Evolutionary conservation across 208 protist genomes (phyloP).

Genomic region (Leishmania arabica): DNA sequence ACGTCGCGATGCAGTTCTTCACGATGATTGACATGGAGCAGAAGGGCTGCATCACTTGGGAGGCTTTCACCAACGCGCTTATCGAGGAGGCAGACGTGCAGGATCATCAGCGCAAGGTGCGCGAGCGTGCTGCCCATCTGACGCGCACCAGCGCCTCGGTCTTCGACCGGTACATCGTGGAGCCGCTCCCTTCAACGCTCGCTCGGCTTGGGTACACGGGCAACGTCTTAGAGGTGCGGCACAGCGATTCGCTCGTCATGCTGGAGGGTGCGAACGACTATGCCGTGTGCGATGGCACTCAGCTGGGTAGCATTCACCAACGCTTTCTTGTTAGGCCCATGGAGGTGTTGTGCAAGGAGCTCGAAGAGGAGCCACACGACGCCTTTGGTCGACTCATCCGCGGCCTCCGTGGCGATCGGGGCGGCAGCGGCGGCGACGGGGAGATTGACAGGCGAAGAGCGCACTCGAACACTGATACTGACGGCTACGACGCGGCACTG

Average conservation of each 20-base stretch:
- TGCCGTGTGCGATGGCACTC: slow-evolving; percentile 71
- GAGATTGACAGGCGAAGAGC: not conserved
- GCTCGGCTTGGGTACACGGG: slow-evolving; percentile 63
- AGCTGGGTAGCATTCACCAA: slow-evolving; percentile 49
- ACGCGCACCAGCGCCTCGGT: slow-evolving; percentile 55
- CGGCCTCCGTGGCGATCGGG: slow-evolving; percentile 6
- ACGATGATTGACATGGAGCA: slow-evolving; percentile 60
- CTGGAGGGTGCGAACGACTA: slow-evolving; percentile 66
- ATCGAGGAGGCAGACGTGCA: slow-evolving; percentile 73
- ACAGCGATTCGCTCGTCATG: slow-evolving; percentile 61
- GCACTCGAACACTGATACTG: not conserved
- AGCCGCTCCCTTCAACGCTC: slow-evolving; percentile 56
- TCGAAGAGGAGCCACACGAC: slow-evolving; percentile 27
- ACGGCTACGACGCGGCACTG: slow-evolving; percentile 48
- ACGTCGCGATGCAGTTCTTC: slow-evolving; percentile 57
- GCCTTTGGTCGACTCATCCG: slow-evolving; percentile 19
- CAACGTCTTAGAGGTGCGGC: slow-evolving; percentile 45
- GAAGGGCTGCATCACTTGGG: slow-evolving; percentile 66
- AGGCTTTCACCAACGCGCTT: slow-evolving; percentile 63
- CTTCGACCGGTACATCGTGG: slow-evolving; percentile 75
- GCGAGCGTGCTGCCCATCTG: slow-evolving; percentile 45
- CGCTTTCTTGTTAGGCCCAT: slow-evolving; percentile 62
- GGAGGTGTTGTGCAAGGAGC: slow-evolving; percentile 41
- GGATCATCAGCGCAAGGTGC: slow-evolving; percentile 53
- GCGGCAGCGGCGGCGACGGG: not conserved